phyloP scores from a whole-genome alignment of 306 rosid genomes.

The Purshia tridentata region DNA sequence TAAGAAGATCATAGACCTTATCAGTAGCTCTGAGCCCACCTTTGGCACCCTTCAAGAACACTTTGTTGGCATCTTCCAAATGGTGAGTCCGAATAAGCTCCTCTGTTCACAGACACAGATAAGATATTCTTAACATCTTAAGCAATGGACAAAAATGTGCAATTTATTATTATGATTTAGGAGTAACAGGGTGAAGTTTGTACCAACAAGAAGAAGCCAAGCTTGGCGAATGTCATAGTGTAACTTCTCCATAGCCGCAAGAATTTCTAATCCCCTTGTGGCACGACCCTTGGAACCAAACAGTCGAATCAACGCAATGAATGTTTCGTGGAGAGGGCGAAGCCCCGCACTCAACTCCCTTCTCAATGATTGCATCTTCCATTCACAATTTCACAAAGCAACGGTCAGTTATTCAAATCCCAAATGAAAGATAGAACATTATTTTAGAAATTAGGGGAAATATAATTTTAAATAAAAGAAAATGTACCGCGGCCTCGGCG shows the following conservation, averaged over 20 bases:
- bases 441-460: not conserved
- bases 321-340: slow-evolving; percentile 88
- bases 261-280: slow-evolving; percentile 65
- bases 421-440: not conserved
- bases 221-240: slow-evolving; percentile 82
- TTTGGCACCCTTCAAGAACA: slow-evolving; percentile 80
- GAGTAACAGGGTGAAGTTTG: not conserved
- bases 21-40: slow-evolving; percentile 79
- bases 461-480: not conserved
- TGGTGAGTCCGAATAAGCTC: slow-evolving; percentile 65
- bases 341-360: slow-evolving; percentile 84
- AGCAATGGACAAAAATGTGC: not conserved
- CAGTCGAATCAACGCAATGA: slow-evolving; percentile 67
- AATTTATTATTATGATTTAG: not conserved
- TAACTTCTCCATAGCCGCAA: slow-evolving; percentile 81
- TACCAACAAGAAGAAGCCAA: slow-evolving; percentile 80
- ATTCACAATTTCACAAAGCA: not conserved
- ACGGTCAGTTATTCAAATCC: no score
- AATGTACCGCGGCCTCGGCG: slow-evolving; percentile 60
- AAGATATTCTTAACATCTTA: not conserved
- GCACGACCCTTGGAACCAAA: slow-evolving; percentile 76
- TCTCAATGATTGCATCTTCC: slow-evolving; percentile 75
- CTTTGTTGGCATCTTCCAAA: slow-evolving; percentile 80
- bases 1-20: slow-evolving; percentile 75
- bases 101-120: slow-evolving; percentile 46